These are phyloP conservation scores for Hortiboletus campestris DNA, from an alignment of 768 basidiomycete genomes.

Conservation along the genomic window DNA sequence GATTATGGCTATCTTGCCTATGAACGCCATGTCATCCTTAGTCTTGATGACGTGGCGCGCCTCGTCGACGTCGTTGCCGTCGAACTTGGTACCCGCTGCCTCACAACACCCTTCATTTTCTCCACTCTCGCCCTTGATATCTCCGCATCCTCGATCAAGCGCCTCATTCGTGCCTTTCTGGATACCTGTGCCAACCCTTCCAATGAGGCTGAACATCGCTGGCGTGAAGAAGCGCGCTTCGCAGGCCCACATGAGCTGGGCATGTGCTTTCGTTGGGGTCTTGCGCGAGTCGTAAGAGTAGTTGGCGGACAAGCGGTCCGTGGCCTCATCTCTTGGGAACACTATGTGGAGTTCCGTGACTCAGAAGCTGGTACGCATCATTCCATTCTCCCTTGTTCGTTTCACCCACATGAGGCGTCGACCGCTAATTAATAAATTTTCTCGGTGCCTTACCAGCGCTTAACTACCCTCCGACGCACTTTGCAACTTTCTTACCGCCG, in stretches of 20 bases:
- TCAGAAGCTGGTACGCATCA: slow-evolving; percentile 71
- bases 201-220: slow-evolving; percentile 49
- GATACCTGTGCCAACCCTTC: slow-evolving; percentile 47
- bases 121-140: slow-evolving; percentile 86
- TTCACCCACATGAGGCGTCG: slow-evolving; percentile 26
- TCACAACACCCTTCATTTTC: slow-evolving; percentile 91
- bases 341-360: slow-evolving; percentile 77
- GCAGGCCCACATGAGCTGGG: slow-evolving; percentile 86
- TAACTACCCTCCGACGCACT: slow-evolving; percentile 70
- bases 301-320: slow-evolving; percentile 70
- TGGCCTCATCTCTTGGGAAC: slow-evolving; percentile 83
- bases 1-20: slow-evolving; percentile 76
- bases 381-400: slow-evolving; percentile 17
- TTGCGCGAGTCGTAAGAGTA: slow-evolving; percentile 74
- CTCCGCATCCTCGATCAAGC: slow-evolving; percentile 66
- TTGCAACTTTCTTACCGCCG: slow-evolving; percentile 61
- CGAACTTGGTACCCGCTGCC: slow-evolving; percentile 69
- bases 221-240: slow-evolving; percentile 80
- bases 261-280: slow-evolving; percentile 91
- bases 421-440: slow-evolving; percentile 19
- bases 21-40: slow-evolving; percentile 70
- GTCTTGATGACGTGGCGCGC: slow-evolving; percentile 67
- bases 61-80: slow-evolving; percentile 69
- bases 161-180: slow-evolving; percentile 82
- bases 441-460: slow-evolving; percentile 38